Base-by-base conservation (phyloP, 2,329 filamentous ascomycete species). In the Eutypella sp. region DNA sequence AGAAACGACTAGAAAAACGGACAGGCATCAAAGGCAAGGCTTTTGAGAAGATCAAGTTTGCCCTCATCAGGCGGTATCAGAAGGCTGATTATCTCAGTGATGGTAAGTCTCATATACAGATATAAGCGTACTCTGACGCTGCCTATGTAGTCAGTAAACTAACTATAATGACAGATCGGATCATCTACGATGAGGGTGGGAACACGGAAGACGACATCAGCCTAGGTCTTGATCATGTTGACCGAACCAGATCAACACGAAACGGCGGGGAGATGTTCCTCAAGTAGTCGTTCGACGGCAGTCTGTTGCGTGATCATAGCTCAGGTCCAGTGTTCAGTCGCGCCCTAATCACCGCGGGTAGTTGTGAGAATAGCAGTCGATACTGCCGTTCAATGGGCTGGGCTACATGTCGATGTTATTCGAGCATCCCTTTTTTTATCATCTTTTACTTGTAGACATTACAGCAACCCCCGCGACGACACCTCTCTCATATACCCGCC, bases 31-130 rank as follows among this genome's bases (percentile, higher is more conserved):
- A 96, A 69, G 95, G 93, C 66, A 99, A 99, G 75, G 89, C 89
- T 54, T 91, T 99, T 56, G 92, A 99, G 67, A 97, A 97, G 75
- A 93, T 99, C 67, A 96, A 95, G 68, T 96, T 99, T 72, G 87
- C 90, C 6, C 69, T 95, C 25, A 79, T 96, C 42, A 75, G 83
- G 64, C 76, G 87, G 63, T 76, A 81, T 42, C 73, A 74, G 33
- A 89, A 86, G 61, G 86, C 90, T 22, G 78, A 82, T 48, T 95
- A 95, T 69, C 73, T 99, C 40, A 82, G 85, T 55, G 93, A 97
- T 70, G 90, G 92, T 96, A 72, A 75, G 84, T 65, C n/a, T n/a
- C n/a, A n/a, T n/a, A n/a, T n/a, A n/a, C n/a, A n/a, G 13, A 9
- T 16, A 31, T 5, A 41, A 24, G 16, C 3, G 16, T 27, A 41